Evolutionary conservation across 306 rosid genomes (phyloP), one percentile per base, ranked within the genome.

Genomic region (Amphicarpaea edgeworthii): DNA sequence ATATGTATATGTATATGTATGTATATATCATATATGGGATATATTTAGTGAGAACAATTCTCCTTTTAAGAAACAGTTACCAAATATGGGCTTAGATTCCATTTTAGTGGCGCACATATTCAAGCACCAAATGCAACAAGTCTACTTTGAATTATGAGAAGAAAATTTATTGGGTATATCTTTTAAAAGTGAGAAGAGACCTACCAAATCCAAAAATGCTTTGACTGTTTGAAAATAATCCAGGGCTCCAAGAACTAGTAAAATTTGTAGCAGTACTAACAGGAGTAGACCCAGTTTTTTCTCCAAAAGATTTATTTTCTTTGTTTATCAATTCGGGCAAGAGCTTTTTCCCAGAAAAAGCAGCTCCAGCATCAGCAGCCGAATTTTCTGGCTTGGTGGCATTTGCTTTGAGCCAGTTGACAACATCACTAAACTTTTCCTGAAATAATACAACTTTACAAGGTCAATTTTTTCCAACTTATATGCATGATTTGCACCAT

Each of bases 361-460:
- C 72, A 85, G 83, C 79, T 67, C 80, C 79, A 0, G 77, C 68
- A 68, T 83, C 69, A 62, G 84, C 66, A 38, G 84, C 73, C 64
- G 68, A 79, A 80, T 53, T 89, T 80, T 81, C 93, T 68, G 80
- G 88, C 67, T 85, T 89, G 54, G 70, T 63, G 68, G 93, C 88
- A 70, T 89, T 90, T 78, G 82, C 87, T 87, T 92, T 92, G 63
- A 95, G 91, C 99, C 99, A 95, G 70, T 85, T 87, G 73, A 95
- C 96, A 24, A 95, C 90, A 55, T 95, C 99, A 67, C 93, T 84
- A 73, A 92, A 95, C 75, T 92, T 92, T 83, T 88, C 96, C 99
- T 95, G 88, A 79, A 85, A 88, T 61, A 54, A 58, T 34, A 76
- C 26, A 86, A 83, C 51, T 32, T 37, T 63, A 69, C 30, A 54